Percentiles rank a stretch among this genome's conserved stretches.
Conservation (phyloP, 345 rosid species). For the Raphanus sativus region DNA sequence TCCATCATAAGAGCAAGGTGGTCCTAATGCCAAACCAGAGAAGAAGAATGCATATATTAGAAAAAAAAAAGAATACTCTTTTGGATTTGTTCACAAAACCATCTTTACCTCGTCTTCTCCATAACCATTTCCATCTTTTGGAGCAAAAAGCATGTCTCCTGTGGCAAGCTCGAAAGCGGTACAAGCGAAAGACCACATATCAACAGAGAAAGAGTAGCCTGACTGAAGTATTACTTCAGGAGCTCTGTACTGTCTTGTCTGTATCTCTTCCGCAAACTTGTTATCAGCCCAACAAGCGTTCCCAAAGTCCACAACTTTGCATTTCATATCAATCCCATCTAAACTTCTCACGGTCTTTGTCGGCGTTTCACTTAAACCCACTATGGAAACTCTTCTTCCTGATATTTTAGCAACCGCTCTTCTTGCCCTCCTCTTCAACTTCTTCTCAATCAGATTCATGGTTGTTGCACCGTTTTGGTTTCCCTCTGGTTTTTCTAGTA, state of each 20-base stretch:
- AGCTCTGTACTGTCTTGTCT: slow-evolving; percentile 89
- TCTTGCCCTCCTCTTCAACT: background rate
- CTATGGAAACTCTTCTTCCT: slow-evolving; percentile 3
- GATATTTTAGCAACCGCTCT: slow-evolving; percentile 2
- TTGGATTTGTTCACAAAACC: background rate
- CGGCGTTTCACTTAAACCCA: slow-evolving; percentile 7
- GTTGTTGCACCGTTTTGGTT: background rate
- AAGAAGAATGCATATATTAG: background rate
- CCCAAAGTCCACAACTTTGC: slow-evolving; percentile 86
- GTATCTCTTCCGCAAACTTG: slow-evolving; percentile 72
- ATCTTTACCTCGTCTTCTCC: slow-evolving; percentile 74
- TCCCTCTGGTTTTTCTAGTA: background rate
- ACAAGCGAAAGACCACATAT: slow-evolving; percentile 95
- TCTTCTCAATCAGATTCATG: slow-evolving; percentile 3
- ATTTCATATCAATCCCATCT: slow-evolving; percentile 70
- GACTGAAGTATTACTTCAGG: slow-evolving; percentile 74
- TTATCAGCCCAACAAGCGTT: slow-evolving; percentile 76
- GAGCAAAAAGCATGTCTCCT: slow-evolving; percentile 83
- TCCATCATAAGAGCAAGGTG: slow-evolving; percentile 94
- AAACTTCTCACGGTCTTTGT: slow-evolving; percentile 51
- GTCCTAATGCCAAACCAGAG: background rate
- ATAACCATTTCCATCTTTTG: slow-evolving; percentile 66
- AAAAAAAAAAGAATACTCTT: background rate
- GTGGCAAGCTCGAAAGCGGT: slow-evolving; percentile 89
- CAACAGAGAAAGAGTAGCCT: slow-evolving; percentile 71